Evolutionary conservation across 2,329 filamentous ascomycete species (phyloP).

Genomic region (Trichoderma hamatum): DNA sequence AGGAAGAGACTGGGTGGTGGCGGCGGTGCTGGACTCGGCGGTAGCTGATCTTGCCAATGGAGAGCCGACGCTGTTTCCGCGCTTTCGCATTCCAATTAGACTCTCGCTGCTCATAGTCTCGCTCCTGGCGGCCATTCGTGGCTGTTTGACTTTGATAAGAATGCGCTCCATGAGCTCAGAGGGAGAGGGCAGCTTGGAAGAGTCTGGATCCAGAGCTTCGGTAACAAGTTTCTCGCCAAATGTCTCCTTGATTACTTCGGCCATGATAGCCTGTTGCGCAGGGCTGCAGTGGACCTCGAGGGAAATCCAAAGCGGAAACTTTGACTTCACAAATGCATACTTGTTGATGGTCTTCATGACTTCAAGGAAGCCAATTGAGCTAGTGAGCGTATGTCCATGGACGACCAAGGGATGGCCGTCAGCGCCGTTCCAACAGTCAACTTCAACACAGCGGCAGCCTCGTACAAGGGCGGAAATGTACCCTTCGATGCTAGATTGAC

Average conservation of each 20-base stretch:
- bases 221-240: constrained; percentile 81
- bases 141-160: constrained; percentile 92
- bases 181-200: constrained; percentile 75
- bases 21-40: constrained; percentile 56
- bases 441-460: constrained; percentile 92
- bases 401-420: constrained; percentile 88
- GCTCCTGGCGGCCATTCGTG: constrained; percentile 47
- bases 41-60: constrained; percentile 58
- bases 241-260: constrained; percentile 80
- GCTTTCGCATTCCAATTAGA: constrained; percentile 51
- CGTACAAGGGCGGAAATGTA: constrained; percentile 88
- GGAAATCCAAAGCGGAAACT: constrained; percentile 89
- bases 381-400: constrained; percentile 88
- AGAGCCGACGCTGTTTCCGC: constrained; percentile 76
- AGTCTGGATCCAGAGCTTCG: constrained; percentile 70
- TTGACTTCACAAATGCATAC: constrained; percentile 87
- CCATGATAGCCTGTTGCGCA: constrained; percentile 84
- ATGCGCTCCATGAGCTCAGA: constrained; percentile 83
- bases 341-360: constrained; percentile 92
- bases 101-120: constrained; percentile 42
- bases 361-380: constrained; percentile 84
- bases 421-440: constrained; percentile 95
- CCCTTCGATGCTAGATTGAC: constrained; percentile 89
- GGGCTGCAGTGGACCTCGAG: constrained; percentile 92
- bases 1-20: constrained; percentile 56